A percentile compares a stretch with the other conserved stretches of the same genome.
Conservation (phyloP, 805 yeast genomes). For the Maudiozyma saulgeensis region DNA sequence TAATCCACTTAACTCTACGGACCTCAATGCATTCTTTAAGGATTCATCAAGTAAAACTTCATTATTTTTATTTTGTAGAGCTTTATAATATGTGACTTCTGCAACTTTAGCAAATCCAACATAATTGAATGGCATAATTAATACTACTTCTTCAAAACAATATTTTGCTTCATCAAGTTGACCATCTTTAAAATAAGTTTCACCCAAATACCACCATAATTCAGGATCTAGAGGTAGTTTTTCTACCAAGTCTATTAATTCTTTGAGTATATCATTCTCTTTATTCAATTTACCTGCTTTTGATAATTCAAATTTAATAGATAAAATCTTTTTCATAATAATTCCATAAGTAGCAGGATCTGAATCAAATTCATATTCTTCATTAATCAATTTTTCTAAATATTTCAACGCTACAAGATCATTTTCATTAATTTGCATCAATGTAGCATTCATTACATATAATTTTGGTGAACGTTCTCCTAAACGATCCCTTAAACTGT, state of each 20-base stretch:
- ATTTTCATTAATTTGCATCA: constrained; percentile 19
- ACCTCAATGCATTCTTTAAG: constrained; percentile 48
- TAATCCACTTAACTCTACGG: constrained; percentile 67
- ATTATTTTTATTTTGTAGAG: constrained; percentile 7
- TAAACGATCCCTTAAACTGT: constrained; percentile 58
- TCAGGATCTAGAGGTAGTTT: constrained; percentile 60
- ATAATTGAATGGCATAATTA: constrained; percentile 47
- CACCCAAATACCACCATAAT: constrained; percentile 70
- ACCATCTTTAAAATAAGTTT: constrained; percentile 50
- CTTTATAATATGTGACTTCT: constrained; percentile 18
- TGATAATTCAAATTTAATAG: constrained; percentile 11
- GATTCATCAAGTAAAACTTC: constrained; percentile 13
- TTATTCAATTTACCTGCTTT: constrained; percentile 1
- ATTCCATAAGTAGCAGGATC: constrained; percentile 24
- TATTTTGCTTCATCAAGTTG: constrained; percentile 59
- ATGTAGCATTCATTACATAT: constrained; percentile 25
- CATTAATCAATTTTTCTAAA: constrained; percentile 41
- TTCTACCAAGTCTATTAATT: constrained; percentile 18
- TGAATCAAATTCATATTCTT: constrained; percentile 43
- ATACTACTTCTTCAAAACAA: constrained; percentile 59
- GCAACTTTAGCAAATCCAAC: constrained; percentile 25
- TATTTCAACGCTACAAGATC: constrained; percentile 30
- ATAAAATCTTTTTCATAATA: constrained; percentile 21
- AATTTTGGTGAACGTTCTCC: constrained; percentile 34
- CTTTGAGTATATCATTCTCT: constrained; percentile 10